Percentiles rank a stretch among this genome's conserved stretches.
These are phyloP conservation scores for Leishmania martiniquensis DNA, from an alignment of 208 protist genomes.

Conservation along the genomic window DNA sequence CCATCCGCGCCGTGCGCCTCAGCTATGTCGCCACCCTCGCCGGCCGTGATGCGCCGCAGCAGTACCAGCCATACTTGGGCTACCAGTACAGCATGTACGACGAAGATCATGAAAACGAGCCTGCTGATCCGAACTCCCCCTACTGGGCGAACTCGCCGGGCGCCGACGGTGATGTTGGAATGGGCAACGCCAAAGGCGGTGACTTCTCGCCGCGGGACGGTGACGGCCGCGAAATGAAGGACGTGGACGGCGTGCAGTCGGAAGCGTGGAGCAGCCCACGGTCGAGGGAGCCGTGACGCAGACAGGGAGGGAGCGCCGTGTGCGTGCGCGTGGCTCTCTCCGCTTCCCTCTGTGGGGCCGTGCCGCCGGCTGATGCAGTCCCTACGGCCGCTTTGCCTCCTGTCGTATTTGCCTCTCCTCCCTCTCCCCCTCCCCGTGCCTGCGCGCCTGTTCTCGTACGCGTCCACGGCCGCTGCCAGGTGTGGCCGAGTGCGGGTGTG, in stretches of 20 bases:
- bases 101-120: neutral
- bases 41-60: neutral
- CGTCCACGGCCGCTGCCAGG: neutral
- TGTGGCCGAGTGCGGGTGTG: neutral
- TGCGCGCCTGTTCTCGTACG: neutral
- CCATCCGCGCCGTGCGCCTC: constrained; percentile 15
- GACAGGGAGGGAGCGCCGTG: neutral
- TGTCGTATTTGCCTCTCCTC: neutral
- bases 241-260: neutral
- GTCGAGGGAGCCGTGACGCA: neutral
- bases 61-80: constrained; percentile 6
- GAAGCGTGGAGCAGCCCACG: neutral
- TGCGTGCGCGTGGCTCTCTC: neutral
- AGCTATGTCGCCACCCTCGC: neutral
- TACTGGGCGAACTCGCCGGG: neutral
- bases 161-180: neutral
- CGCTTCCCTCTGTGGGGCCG: no score
- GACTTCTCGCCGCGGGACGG: neutral
- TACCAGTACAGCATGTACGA: constrained; percentile 13
- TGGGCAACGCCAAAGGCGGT: neutral
- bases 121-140: neutral
- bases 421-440: neutral
- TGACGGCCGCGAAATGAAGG: constrained; percentile 26
- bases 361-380: no score
- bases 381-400: neutral